Evolutionary conservation across 2,329 filamentous ascomycete genomes (phyloP).

Genomic region (Thielaviopsis euricoi): DNA sequence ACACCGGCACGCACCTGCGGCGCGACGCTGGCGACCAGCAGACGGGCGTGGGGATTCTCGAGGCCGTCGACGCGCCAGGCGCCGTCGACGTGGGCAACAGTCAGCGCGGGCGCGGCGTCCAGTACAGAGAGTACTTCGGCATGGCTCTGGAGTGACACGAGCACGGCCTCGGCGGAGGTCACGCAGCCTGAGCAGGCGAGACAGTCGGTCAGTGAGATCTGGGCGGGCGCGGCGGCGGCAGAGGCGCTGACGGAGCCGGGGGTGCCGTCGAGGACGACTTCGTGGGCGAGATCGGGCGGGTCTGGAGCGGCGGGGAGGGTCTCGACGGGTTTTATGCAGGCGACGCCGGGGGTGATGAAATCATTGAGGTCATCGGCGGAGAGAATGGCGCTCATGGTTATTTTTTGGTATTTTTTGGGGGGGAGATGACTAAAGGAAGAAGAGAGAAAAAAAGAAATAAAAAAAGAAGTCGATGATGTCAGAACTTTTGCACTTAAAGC

Average conservation of each 20-base stretch:
- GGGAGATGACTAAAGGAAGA: not conserved
- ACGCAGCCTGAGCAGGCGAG: constrained; percentile 96
- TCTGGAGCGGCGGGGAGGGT: constrained; percentile 62
- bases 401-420: not conserved
- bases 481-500: not conserved
- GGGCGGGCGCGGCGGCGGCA: constrained; percentile 50
- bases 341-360: constrained; percentile 94
- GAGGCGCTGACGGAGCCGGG: constrained; percentile 35
- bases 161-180: constrained; percentile 91
- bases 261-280: constrained; percentile 88
- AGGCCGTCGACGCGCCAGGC: constrained; percentile 31
- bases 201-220: constrained; percentile 94
- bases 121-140: constrained; percentile 74
- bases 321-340: constrained; percentile 95
- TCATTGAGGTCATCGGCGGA: constrained; percentile 95
- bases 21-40: constrained; percentile 86
- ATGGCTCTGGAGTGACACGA: constrained; percentile 88
- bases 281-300: constrained; percentile 35
- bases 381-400: constrained; percentile 81
- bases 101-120: constrained; percentile 43
- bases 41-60: constrained; percentile 44
- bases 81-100: not conserved
- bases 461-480: not conserved
- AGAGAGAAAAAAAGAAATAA: not conserved
- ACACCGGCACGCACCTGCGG: constrained; percentile 82